Percentiles rank a stretch among this genome's conserved stretches.
phyloP scores from a whole-genome alignment of 2,329 filamentous ascomycete genomes.

The Nemania sp. region DNA sequence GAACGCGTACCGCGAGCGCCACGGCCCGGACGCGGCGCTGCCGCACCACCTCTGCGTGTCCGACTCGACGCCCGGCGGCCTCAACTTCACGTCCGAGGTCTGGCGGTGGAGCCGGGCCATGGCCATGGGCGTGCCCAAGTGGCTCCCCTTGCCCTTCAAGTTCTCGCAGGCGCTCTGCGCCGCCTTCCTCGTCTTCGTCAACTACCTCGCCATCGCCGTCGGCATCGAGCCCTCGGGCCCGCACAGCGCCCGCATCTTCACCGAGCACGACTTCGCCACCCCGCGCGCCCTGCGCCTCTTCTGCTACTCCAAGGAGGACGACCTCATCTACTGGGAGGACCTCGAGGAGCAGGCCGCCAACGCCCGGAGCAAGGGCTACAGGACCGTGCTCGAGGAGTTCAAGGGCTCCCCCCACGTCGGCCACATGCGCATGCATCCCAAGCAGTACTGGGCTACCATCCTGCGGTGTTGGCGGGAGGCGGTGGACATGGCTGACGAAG shows the following conservation, averaged over 20 bases:
- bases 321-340: constrained; percentile 59
- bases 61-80: constrained; percentile 59
- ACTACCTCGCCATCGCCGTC: constrained; percentile 42
- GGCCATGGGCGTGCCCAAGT: constrained; percentile 52
- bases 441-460: constrained; percentile 61
- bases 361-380: constrained; percentile 54
- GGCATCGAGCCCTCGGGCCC: constrained; percentile 48
- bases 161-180: constrained; percentile 55
- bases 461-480: constrained; percentile 36
- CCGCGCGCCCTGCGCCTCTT: constrained; percentile 54
- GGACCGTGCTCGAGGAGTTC: constrained; percentile 56
- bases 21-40: constrained; percentile 43
- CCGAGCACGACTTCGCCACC: constrained; percentile 44
- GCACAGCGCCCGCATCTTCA: constrained; percentile 46
- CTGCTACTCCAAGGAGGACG: constrained; percentile 62
- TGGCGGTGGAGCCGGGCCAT: constrained; percentile 58
- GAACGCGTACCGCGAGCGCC: constrained; percentile 49
- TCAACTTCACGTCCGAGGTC: constrained; percentile 49
- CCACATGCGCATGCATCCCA: constrained; percentile 61
- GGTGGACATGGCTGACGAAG: constrained; percentile 24
- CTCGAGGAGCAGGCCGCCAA: constrained; percentile 58
- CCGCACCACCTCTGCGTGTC: constrained; percentile 54
- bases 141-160: constrained; percentile 54
- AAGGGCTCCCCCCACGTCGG: constrained; percentile 64
- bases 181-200: constrained; percentile 46